phyloP scores from a whole-genome alignment of 1,284 basidiomycete species.

The Apiotrichum domesticum region DNA sequence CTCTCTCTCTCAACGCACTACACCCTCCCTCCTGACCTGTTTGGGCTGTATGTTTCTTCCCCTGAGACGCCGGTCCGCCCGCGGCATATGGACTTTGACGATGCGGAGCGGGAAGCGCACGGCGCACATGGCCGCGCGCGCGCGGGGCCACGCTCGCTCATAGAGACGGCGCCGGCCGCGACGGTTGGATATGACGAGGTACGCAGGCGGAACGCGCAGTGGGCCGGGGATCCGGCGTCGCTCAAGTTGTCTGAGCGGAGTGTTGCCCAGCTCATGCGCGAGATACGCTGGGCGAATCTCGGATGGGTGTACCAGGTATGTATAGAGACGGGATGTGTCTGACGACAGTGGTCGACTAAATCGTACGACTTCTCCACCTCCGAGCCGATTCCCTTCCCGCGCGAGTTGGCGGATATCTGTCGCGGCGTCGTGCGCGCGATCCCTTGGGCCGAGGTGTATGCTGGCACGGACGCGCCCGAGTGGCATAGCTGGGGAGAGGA shows the following conservation, averaged over 20 bases:
- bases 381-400: constrained; percentile 59
- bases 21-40: constrained; percentile 56
- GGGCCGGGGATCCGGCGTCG: constrained; percentile 27
- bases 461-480: constrained; percentile 48
- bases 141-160: constrained; percentile 14
- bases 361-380: constrained; percentile 69
- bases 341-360: constrained; percentile 74
- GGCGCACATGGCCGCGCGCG: not conserved
- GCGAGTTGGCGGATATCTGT: constrained; percentile 57
- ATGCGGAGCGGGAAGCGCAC: not conserved
- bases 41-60: constrained; percentile 48
- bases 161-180: constrained; percentile 35
- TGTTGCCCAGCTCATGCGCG: constrained; percentile 60
- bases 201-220: constrained; percentile 31
- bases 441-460: constrained; percentile 64
- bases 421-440: constrained; percentile 57
- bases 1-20: constrained; percentile 85
- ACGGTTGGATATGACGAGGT: constrained; percentile 40
- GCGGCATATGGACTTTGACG: constrained; percentile 16
- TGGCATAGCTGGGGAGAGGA: constrained; percentile 66
- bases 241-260: constrained; percentile 56
- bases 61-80: constrained; percentile 25
- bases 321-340: not conserved
- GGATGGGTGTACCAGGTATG: constrained; percentile 69
- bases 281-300: constrained; percentile 83